phyloP scores from a whole-genome alignment of 768 basidiomycete species.

The Mycena galericulata region DNA sequence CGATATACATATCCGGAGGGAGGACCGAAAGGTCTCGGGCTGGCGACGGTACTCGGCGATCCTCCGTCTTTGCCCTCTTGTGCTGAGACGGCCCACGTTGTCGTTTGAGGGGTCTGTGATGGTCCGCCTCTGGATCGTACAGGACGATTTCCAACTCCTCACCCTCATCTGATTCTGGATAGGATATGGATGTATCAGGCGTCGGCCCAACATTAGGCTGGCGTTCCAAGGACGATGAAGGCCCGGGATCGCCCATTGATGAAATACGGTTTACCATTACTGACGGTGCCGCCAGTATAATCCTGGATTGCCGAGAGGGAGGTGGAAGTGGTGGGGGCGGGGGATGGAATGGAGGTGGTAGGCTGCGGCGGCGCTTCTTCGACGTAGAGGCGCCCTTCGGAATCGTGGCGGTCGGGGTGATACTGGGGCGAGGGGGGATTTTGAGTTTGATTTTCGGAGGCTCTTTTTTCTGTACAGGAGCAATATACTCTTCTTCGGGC shows the following conservation, averaged over 20 bases:
- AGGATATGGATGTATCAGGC: background rate
- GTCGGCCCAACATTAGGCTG: background rate
- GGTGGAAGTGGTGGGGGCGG: background rate
- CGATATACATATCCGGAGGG: background rate
- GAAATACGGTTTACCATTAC: background rate
- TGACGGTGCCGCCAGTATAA: background rate
- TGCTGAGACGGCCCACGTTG: background rate
- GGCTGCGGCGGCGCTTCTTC: constrained; percentile 41
- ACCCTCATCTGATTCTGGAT: background rate
- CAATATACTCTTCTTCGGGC: constrained; percentile 41
- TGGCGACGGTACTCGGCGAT: background rate
- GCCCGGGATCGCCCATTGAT: constrained; percentile 12
- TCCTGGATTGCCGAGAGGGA: constrained; percentile 2
- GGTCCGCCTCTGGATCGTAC: background rate
- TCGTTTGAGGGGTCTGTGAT: background rate
- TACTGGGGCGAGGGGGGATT: constrained; percentile 40
- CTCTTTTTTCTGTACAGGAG: constrained; percentile 44
- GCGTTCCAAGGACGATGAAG: constrained; percentile 6
- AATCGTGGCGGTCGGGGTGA: constrained; percentile 40
- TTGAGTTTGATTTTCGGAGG: constrained; percentile 52
- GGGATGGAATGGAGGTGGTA: constrained; percentile 10
- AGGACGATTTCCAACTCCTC: background rate
- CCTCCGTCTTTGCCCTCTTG: constrained; percentile 27
- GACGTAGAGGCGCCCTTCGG: constrained; percentile 34
- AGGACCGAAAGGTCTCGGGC: background rate